Conservation (phyloP, 345 rosid species). For the Populus simonii region DNA sequence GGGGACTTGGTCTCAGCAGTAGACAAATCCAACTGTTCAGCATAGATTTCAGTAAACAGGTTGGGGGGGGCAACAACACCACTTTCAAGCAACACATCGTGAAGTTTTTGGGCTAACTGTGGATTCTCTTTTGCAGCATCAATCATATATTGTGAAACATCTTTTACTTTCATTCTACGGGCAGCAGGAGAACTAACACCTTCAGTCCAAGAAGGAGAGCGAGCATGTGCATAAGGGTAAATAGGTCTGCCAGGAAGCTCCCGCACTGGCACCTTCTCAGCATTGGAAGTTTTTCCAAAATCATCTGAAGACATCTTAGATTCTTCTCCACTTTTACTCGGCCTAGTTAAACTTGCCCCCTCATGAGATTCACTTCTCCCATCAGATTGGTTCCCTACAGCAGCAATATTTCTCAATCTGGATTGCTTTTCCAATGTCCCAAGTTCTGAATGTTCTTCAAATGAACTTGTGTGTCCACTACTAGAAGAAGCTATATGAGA, state of each 20-base stretch:
- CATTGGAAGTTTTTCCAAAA: conserved; percentile 25
- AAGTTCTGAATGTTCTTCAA: conserved; percentile 57
- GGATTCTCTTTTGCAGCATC: conserved; percentile 98
- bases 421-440: conserved; percentile 53
- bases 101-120: conserved; percentile 82
- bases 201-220: conserved; percentile 97
- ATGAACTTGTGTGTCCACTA: conserved; percentile 59
- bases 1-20: conserved; percentile 42
- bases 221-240: conserved; percentile 54
- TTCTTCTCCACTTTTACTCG: conserved; percentile 37
- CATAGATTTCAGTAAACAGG: conserved; percentile 64
- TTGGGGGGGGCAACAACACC: conserved; percentile 87
- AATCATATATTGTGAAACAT: conserved; percentile 89
- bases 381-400: conserved; percentile 41
- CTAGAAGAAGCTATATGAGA: conserved; percentile 62
- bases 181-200: conserved; percentile 88
- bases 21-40: conserved; percentile 44
- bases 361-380: conserved; percentile 34
- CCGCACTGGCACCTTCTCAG: conserved; percentile 29
- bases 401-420: conserved; percentile 33
- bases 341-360: conserved; percentile 20
- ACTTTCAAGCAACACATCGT: conserved; percentile 88
- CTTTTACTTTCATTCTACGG: conserved; percentile 84
- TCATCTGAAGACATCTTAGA: conserved; percentile 30
- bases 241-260: conserved; percentile 45